Base-by-base conservation (phyloP, 352 stramenopile species). In the Pythium sp. region DNA sequence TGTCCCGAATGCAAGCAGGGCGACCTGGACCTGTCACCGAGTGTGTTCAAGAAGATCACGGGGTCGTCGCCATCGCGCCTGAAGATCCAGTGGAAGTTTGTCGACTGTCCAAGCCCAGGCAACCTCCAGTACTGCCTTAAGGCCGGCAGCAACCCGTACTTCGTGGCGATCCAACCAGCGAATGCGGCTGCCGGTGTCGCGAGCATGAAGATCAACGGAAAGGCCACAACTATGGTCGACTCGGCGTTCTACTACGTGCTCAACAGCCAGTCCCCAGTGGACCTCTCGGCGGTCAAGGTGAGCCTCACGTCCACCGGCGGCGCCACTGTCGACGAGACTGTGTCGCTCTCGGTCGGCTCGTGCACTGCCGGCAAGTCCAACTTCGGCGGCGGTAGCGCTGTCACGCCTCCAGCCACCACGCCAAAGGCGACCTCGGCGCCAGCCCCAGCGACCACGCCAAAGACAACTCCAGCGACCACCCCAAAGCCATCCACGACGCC, bases 61-160 rank as follows among this genome's bases (percentile, higher is more conserved):
- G 86, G 86, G 18, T 78, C 77, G 32, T 69, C 74, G n/a, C 80
- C 81, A 6, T 79, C 78, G 54, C 84, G 84, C 5, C 68, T 84
- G 56, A 81, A 72, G 38, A 78, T 93, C 66, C 64, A 75, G 15
- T 93, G 86, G 86, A 68, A 72, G 28, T 93, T 91, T 55, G 83
- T 92, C 36, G 82, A 91, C 65, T 93, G 86, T 64, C 83, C 82
- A 0, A 61, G 86, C 34, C 58, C 72, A 30, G 71, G 78, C 26
- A 86, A 78, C 41, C 67, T 93, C 56, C 66, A 92, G 65, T 85
- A 86, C 47, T 93, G 86, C 73, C 70, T 93, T 47, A 92, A 93
- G 64, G 64, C 69, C 4, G 83, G 83, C 41, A 91, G 81, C 68
- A 91, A 86, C 72, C 11, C 63, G 26, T 78, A 81, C 61, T 92